These are phyloP conservation scores for Suhomyces panamericanus DNA, from an alignment of 1,139 yeast genomes.

Conservation along the genomic window DNA sequence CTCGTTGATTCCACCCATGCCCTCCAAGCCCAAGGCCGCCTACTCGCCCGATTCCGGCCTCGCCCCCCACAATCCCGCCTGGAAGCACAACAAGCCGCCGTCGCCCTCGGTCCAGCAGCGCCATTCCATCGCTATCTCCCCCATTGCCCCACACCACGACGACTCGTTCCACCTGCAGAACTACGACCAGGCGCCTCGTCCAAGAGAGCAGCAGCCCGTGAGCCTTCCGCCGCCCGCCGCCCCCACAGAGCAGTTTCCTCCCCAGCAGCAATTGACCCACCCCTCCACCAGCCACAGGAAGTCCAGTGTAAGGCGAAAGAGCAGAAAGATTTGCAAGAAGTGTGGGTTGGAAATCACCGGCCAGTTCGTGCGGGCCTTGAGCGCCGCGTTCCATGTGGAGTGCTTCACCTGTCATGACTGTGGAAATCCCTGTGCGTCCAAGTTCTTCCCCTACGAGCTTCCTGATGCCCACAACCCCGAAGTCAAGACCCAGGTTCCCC, in stretches of 20 bases:
- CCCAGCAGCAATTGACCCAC: constrained; percentile 9
- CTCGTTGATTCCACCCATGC: constrained; percentile 31
- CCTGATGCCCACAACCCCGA: constrained; percentile 33
- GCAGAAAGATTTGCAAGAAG: constrained; percentile 51
- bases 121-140: constrained; percentile 23
- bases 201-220: background rate
- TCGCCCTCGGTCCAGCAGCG: constrained; percentile 13
- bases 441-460: constrained; percentile 62
- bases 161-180: background rate
- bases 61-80: background rate
- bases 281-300: constrained; percentile 1
- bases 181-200: constrained; percentile 1
- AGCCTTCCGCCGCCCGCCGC: constrained; percentile 6
- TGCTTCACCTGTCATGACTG: constrained; percentile 89
- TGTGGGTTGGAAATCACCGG: constrained; percentile 73
- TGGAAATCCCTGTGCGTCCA: constrained; percentile 69
- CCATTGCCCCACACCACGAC: constrained; percentile 12
- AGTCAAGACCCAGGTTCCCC: constrained; percentile 54
- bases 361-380: constrained; percentile 83
- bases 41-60: constrained; percentile 7
- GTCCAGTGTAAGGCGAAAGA: constrained; percentile 24
- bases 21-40: constrained; percentile 18
- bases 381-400: constrained; percentile 76
- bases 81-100: background rate
- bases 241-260: constrained; percentile 12